A percentile compares a stretch with the other conserved stretches of the same genome.
Evolutionary conservation across 495 filamentous ascomycete genomes (phyloP).

Genomic region (Penicillium roqueforti): DNA sequence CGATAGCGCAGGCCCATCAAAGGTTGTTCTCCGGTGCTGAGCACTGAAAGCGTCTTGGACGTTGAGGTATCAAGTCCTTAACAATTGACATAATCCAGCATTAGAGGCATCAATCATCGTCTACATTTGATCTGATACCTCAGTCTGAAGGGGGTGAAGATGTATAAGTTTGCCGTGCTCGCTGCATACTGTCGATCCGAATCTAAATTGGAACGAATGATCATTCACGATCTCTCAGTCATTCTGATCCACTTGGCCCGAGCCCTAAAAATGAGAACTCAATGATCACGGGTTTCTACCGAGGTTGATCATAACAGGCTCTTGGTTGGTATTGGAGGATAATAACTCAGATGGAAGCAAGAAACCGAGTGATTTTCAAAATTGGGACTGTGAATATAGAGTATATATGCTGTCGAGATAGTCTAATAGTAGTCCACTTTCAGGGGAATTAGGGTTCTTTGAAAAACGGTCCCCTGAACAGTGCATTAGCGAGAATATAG

Average conservation of each 20-base stretch:
- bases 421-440: too few relatives aligned
- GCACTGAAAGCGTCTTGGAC: background rate
- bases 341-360: background rate
- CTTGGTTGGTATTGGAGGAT: background rate
- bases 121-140: background rate
- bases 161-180: background rate
- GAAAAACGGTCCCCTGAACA: conserved; percentile 1
- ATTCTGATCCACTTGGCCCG: conserved; percentile 3
- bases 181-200: conserved; percentile 6
- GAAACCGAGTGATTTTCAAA: background rate
- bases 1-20: conserved; percentile 5
- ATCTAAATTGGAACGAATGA: conserved; percentile 1
- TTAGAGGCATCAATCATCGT: background rate
- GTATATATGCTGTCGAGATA: background rate
- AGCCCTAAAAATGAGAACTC: conserved; percentile 6
- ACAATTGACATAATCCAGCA: background rate
- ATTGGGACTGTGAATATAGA: background rate
- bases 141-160: background rate
- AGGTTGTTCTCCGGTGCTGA: conserved; percentile 1
- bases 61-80: background rate
- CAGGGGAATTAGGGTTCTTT: too few relatives aligned
- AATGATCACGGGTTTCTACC: background rate
- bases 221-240: background rate
- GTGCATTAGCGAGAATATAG: conserved; percentile 5
- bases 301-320: background rate